Evolutionary conservation across 1,284 basidiomycete species (phyloP).

Genomic region (Irpex rosettiformis): DNA sequence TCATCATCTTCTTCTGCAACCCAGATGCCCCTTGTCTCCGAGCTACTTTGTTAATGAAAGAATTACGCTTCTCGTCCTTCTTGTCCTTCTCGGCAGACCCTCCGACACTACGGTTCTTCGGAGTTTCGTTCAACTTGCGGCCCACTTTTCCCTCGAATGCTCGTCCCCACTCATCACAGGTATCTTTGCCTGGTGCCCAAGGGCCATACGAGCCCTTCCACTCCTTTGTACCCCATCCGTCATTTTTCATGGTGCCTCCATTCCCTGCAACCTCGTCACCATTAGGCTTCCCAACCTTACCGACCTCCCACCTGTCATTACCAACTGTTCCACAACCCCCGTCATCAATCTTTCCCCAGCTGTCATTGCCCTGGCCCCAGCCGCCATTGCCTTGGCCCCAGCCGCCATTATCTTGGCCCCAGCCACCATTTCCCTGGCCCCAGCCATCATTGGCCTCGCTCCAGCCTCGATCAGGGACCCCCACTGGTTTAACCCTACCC

Average conservation of each 20-base stretch:
- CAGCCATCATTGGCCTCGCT: too few species aligned
- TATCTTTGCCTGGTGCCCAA: not conserved
- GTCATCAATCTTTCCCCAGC: not conserved
- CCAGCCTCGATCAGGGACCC: constrained; percentile 3
- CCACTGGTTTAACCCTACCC: not conserved
- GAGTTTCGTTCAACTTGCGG: not conserved
- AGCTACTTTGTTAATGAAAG: not conserved
- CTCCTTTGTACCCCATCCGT: not conserved
- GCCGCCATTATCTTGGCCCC: too few species aligned
- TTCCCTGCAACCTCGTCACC: not conserved
- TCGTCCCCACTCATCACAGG: not conserved
- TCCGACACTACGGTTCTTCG: not conserved
- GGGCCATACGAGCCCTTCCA: not conserved
- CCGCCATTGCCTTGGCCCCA: too few species aligned
- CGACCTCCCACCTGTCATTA: not conserved
- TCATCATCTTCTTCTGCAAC: not conserved
- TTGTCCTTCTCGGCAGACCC: not conserved
- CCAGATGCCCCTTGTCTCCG: not conserved
- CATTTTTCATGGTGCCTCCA: not conserved
- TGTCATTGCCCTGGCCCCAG: not conserved
- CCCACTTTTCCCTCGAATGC: not conserved
- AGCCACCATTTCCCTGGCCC: too few species aligned
- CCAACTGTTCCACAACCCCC: not conserved
- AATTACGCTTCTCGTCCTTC: not conserved
- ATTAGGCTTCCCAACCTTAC: not conserved